These are phyloP conservation scores for Chlamydomonas schloesseri DNA, from an alignment of 139 green algal genomes.

Conservation along the genomic window DNA sequence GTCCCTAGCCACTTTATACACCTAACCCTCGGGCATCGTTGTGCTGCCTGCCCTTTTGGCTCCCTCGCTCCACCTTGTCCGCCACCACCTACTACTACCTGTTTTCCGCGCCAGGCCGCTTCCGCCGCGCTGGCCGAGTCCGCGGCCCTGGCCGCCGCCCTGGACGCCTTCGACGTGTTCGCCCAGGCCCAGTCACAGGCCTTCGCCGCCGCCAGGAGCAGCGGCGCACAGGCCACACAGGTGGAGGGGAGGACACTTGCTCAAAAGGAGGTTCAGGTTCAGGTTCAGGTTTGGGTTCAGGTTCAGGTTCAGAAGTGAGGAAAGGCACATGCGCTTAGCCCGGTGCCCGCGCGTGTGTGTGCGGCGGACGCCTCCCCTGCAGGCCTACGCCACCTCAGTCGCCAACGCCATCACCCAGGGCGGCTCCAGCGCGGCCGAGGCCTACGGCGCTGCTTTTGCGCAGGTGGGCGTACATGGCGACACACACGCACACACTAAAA, in stretches of 20 bases:
- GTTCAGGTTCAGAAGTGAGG: too few species aligned
- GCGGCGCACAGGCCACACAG: not conserved
- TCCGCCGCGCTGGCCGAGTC: slow-evolving; percentile 8
- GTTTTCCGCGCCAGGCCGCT: slow-evolving; percentile 14
- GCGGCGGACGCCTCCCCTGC: not conserved
- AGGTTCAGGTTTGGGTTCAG: too few species aligned
- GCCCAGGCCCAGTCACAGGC: slow-evolving; percentile 23
- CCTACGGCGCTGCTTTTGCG: slow-evolving; percentile 22
- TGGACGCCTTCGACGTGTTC: slow-evolving; percentile 8
- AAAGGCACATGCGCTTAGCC: not conserved
- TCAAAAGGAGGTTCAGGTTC: too few species aligned
- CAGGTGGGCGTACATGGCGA: slow-evolving; percentile 20
- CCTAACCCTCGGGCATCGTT: too few species aligned
- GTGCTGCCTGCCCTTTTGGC: too few species aligned
- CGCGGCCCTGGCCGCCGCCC: not conserved
- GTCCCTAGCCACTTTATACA: too few species aligned
- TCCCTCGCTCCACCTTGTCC: too few species aligned
- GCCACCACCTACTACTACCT: too few species aligned
- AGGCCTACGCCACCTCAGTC: slow-evolving; percentile 28
- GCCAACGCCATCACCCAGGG: slow-evolving; percentile 16
- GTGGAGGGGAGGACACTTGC: too few species aligned
- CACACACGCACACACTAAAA: too few species aligned
- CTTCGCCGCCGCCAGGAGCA: not conserved
- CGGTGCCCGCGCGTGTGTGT: too few species aligned
- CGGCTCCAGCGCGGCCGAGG: not conserved